These are phyloP conservation scores for Fusarium xyrophilum DNA, from an alignment of 2,329 filamentous ascomycete species.

Conservation along the genomic window DNA sequence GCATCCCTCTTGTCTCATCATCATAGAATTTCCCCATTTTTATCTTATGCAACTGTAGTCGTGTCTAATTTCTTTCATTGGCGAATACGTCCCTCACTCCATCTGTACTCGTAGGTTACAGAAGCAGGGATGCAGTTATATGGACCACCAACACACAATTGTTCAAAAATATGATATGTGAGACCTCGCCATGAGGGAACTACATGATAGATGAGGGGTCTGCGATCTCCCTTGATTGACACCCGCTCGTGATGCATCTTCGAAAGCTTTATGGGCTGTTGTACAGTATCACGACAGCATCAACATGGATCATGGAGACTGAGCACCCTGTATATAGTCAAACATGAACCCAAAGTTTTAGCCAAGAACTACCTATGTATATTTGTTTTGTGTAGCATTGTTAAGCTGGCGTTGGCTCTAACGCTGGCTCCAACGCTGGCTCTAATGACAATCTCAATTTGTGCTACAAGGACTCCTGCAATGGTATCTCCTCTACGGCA, in stretches of 20 bases:
- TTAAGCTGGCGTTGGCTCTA: too few relatives aligned
- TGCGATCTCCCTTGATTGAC: background rate
- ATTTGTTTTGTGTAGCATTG: background rate
- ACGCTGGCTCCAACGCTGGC: conserved; percentile 3
- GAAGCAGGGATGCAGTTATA: background rate
- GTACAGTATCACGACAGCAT: background rate
- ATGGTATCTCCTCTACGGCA: conserved; percentile 25
- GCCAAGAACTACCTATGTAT: background rate
- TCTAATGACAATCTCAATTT: conserved; percentile 9
- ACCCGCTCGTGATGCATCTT: background rate
- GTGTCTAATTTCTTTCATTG: background rate
- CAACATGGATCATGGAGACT: background rate
- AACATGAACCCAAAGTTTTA: background rate
- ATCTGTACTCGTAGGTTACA: too few relatives aligned
- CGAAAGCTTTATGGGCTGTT: background rate
- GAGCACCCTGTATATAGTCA: background rate
- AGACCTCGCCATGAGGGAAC: background rate
- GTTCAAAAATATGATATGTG: background rate
- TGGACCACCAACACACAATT: background rate
- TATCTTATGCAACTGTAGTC: background rate
- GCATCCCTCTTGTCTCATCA: background rate
- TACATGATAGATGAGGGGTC: background rate
- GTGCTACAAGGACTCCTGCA: background rate
- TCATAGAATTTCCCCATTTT: too few relatives aligned
- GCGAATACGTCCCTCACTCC: background rate